Conservation (phyloP, 2,329 filamentous ascomycete species). For the Ascochyta pisi region DNA sequence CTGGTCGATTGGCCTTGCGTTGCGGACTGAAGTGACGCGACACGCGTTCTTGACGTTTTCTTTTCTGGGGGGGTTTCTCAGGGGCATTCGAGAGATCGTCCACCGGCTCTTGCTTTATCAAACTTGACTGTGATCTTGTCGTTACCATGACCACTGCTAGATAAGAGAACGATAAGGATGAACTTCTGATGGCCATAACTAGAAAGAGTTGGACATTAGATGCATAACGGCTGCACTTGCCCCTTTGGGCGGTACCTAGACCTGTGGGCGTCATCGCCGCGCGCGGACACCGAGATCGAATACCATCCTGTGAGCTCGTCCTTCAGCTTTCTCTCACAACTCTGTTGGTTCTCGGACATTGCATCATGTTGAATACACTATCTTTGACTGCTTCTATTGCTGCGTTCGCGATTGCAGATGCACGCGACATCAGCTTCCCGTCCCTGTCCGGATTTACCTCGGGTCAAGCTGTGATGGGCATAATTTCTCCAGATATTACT, state of each 20-base stretch:
- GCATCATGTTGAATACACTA: neutral
- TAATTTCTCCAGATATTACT: conserved; percentile 35
- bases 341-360: neutral
- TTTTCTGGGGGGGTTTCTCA: neutral
- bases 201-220: neutral
- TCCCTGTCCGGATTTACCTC: conserved; percentile 46
- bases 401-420: conserved; percentile 6
- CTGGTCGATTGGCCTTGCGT: conserved; percentile 21
- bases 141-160: conserved; percentile 6
- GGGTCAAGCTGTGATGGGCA: conserved; percentile 39
- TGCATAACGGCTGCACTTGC: conserved; percentile 12
- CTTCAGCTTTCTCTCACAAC: neutral
- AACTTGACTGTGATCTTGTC: conserved; percentile 6
- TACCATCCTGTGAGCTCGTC: neutral
- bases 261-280: conserved; percentile 3
- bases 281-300: neutral
- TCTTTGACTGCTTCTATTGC: neutral
- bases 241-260: neutral
- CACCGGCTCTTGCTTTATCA: neutral
- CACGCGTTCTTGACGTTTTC: conserved; percentile 1
- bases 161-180: conserved; percentile 6
- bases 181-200: neutral
- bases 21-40: conserved; percentile 16
- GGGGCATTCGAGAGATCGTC: neutral
- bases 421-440: conserved; percentile 55